These are phyloP conservation scores for Fusarium irregulare DNA, from an alignment of 2,329 filamentous ascomycete species.

Conservation along the genomic window DNA sequence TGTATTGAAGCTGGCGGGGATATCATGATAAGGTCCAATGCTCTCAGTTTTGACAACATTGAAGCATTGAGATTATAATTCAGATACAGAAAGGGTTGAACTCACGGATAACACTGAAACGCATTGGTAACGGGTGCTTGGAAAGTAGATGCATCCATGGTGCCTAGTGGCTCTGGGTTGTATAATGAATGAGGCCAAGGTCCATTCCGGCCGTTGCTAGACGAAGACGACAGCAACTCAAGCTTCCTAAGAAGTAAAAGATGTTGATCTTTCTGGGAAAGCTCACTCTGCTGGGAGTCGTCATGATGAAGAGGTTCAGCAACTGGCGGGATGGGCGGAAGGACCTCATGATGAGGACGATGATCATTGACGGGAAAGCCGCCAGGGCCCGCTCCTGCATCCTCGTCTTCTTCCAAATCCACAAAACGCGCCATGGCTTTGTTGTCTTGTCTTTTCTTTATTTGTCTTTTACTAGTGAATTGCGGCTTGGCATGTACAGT, in stretches of 20 bases:
- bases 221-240: conserved; percentile 40
- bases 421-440: conserved; percentile 48
- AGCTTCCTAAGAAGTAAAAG: conserved; percentile 44
- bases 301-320: conserved; percentile 41
- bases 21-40: conserved; percentile 27
- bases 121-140: conserved; percentile 43
- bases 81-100: conserved; percentile 9
- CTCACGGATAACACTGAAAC: conserved; percentile 47
- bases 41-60: neutral
- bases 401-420: conserved; percentile 46
- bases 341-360: conserved; percentile 42
- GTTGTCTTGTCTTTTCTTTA: conserved; percentile 8
- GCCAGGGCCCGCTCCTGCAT: conserved; percentile 35
- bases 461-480: conserved; percentile 12
- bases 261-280: conserved; percentile 44
- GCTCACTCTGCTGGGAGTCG: conserved; percentile 33
- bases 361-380: conserved; percentile 27
- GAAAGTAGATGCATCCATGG: conserved; percentile 43
- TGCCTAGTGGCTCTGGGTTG: conserved; percentile 41
- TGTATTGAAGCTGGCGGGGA: conserved; percentile 1
- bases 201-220: conserved; percentile 42
- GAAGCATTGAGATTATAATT: conserved; percentile 10
- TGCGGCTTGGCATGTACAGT: conserved; percentile 34
- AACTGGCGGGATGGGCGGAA: conserved; percentile 41
- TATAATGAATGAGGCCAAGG: conserved; percentile 45